Evolutionary conservation across 2,329 filamentous ascomycete genomes (phyloP).

Genomic region (Aspergillus piperis): DNA sequence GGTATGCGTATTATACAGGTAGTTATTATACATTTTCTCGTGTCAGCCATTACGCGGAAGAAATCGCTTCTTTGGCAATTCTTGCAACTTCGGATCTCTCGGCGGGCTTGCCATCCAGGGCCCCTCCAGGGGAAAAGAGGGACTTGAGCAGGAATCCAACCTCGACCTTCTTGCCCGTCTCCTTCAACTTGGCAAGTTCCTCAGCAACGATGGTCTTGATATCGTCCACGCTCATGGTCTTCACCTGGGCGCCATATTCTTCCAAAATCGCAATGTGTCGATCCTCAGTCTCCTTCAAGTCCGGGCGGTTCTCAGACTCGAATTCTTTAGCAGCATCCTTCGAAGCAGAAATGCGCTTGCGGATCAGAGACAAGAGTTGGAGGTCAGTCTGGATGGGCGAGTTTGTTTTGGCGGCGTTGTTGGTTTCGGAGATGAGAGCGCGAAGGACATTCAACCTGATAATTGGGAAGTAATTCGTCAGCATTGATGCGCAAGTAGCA

Average conservation of each 20-base stretch:
- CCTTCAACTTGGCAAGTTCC: constrained; percentile 39
- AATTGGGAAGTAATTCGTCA: not conserved
- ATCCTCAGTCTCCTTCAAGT: constrained; percentile 50
- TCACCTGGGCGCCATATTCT: constrained; percentile 46
- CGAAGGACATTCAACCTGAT: constrained; percentile 51
- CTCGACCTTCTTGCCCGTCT: constrained; percentile 38
- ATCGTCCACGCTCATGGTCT: constrained; percentile 45
- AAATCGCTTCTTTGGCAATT: constrained; percentile 41
- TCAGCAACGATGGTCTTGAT: constrained; percentile 39
- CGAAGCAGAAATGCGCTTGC: constrained; percentile 43
- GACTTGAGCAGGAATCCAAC: constrained; percentile 45
- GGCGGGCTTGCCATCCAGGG: constrained; percentile 47
- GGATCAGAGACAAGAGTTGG: constrained; percentile 48
- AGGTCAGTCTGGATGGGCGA: constrained; percentile 50
- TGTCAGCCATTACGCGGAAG: constrained; percentile 18
- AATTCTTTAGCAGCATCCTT: constrained; percentile 47
- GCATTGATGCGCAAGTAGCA: not conserved
- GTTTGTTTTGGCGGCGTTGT: constrained; percentile 50
- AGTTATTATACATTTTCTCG: constrained; percentile 22
- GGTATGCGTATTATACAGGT: constrained; percentile 25
- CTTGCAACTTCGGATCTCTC: constrained; percentile 45
- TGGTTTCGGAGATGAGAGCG: constrained; percentile 52
- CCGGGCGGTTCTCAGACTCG: constrained; percentile 41
- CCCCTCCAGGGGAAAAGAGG: constrained; percentile 44
- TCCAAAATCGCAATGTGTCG: constrained; percentile 47